Conservation (phyloP, 2,329 filamentous ascomycete genomes). For the Aspergillus caelatus region DNA sequence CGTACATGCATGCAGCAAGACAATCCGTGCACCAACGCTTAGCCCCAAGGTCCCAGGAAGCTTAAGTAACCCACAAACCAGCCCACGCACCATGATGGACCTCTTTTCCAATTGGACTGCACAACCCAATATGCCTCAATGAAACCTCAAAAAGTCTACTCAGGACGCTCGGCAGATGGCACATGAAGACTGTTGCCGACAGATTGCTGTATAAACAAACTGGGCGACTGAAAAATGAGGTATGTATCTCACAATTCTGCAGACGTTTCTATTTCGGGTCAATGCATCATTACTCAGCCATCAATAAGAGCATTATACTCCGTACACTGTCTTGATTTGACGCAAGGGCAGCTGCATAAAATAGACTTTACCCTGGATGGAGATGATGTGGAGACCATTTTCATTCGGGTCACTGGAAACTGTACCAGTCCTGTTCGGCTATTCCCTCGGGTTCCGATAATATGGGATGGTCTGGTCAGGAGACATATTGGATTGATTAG, state of each 20-base stretch:
- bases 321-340: not conserved
- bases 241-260: not conserved
- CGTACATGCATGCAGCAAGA: not conserved
- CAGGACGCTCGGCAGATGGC: not conserved
- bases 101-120: not conserved
- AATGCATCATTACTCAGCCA: not conserved
- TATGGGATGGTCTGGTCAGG: not conserved
- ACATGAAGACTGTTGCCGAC: not conserved
- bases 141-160: too few relatives aligned
- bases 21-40: not conserved
- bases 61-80: not conserved
- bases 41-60: not conserved
- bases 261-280: not conserved
- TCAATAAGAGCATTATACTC: not conserved
- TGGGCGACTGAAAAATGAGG: not conserved
- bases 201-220: too few relatives aligned
- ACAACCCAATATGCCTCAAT: not conserved
- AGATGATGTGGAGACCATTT: not conserved
- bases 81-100: not conserved
- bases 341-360: not conserved
- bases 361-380: not conserved
- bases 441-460: not conserved
- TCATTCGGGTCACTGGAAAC: not conserved
- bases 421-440: not conserved
- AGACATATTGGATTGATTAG: not conserved